Evolutionary conservation across 192 early-diverging fungal genomes (phyloP).

Genomic region (Linderina pennispora): DNA sequence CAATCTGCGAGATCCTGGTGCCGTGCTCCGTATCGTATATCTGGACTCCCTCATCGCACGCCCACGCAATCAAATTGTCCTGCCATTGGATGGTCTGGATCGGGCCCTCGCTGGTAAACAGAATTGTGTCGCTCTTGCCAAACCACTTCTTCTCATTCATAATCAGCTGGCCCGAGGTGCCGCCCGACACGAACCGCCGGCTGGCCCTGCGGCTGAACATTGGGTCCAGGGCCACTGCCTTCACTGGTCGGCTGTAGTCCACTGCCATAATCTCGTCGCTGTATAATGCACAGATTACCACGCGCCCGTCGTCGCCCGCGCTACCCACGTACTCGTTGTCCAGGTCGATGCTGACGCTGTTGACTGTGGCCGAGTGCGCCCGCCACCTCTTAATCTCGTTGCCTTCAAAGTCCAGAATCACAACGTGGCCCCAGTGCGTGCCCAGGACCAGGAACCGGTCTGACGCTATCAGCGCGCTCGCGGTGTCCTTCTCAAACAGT

Average conservation of each 20-base stretch:
- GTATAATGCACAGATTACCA: constrained; percentile 82
- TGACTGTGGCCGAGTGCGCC: constrained; percentile 82
- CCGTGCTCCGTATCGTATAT: constrained; percentile 72
- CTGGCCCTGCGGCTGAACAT: constrained; percentile 69
- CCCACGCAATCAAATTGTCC: constrained; percentile 84
- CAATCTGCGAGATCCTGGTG: constrained; percentile 78
- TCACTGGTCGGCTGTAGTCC: constrained; percentile 83
- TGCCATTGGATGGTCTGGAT: constrained; percentile 86
- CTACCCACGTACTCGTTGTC: constrained; percentile 86
- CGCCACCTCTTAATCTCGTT: constrained; percentile 82
- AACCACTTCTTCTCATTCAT: constrained; percentile 83
- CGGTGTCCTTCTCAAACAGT: constrained; percentile 80
- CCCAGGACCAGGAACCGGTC: constrained; percentile 88
- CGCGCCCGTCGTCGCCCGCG: constrained; percentile 89
- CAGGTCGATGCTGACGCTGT: constrained; percentile 78
- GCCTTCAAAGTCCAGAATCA: constrained; percentile 89
- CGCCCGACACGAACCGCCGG: constrained; percentile 83
- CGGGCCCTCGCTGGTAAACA: constrained; percentile 86
- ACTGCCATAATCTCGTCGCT: constrained; percentile 60
- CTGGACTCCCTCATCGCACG: constrained; percentile 83
- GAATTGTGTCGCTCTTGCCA: constrained; percentile 67
- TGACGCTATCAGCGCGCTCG: constrained; percentile 70
- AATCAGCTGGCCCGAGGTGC: constrained; percentile 79
- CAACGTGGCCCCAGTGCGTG: constrained; percentile 86
- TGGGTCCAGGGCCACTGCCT: constrained; percentile 86